Evolutionary conservation across 306 rosid species (phyloP).

Genomic region (cucumber (Cucumis sativus)): Cucumber_9930_V3 NC_026657.2:35830001-35830500

Average conservation of each 20-base stretch:
- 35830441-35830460: conserved; percentile 90
- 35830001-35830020: neutral
- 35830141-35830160: conserved; percentile 64
- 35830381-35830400: conserved; percentile 36
- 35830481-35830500: conserved; percentile 97
- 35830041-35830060: neutral
- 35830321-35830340: conserved; percentile 28
- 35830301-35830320: conserved; percentile 27
- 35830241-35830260: conserved; percentile 37
- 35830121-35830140: conserved; percentile 40
- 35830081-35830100: conserved; percentile 43
- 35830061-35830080: neutral
- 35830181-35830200: conserved; percentile 37
- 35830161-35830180: conserved; percentile 23
- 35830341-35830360: conserved; percentile 51
- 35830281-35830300: conserved; percentile 26
- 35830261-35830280: conserved; percentile 54
- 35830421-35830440: conserved; percentile 52
- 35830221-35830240: conserved; percentile 77
- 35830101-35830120: conserved; percentile 40
- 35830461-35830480: conserved; percentile 85
- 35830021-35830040: neutral
- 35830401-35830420: conserved; percentile 6
- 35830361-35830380: conserved; percentile 72
- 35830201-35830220: conserved; percentile 50